Base-by-base conservation (phyloP, 805 yeast species). In the Yarrowia phangngaensis region DNA sequence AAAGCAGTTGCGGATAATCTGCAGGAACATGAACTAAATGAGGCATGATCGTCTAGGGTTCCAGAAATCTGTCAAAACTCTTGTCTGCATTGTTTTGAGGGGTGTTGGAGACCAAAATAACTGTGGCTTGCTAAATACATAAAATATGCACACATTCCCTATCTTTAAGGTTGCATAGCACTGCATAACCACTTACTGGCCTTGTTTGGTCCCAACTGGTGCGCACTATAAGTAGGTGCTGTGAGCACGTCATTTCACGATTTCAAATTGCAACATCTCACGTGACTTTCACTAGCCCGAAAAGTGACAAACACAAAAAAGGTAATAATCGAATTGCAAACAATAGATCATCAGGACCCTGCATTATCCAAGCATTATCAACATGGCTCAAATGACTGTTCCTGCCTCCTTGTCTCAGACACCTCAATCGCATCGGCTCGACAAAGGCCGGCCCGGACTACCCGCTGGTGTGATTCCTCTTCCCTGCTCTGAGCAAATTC, bases 251-350 rank as follows among this genome's bases (percentile, higher is more conserved):
- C 45, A 38, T 38, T 38, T 38, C 38, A 30, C 40, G 31, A 22
- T 43, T 24, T 27, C 5, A 3, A 38, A 51, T 28, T 51, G 35
- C 49, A 45, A 30, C 29, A 52, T 51, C 43, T 36, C 55, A 51
- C 55, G 53, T 51, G 53, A 51, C 53, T 47, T 31, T 23, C 24
- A 47, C 30, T 28, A 24, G 43, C 36, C 17, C 26, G 29, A 17
- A 12, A 16, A 8, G 11, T 23, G 7, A 20, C 8, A 33, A 8
- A 22, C 19, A 34, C n/a, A 34, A 34, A 26, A 26, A 12, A 6
- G 29, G 31, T 32, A 38, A 22, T 9, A 22, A 22, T 9, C n/a
- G n/a, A n/a, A n/a, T n/a, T n/a, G n/a, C n/a, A n/a, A 22, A 22
- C 24, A 22, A 9, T 9, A 22, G 24, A 8, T 31, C 41, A 34